Conservation (phyloP, 2,329 filamentous ascomycete genomes). For the Cryphonectria radicalis region DNA sequence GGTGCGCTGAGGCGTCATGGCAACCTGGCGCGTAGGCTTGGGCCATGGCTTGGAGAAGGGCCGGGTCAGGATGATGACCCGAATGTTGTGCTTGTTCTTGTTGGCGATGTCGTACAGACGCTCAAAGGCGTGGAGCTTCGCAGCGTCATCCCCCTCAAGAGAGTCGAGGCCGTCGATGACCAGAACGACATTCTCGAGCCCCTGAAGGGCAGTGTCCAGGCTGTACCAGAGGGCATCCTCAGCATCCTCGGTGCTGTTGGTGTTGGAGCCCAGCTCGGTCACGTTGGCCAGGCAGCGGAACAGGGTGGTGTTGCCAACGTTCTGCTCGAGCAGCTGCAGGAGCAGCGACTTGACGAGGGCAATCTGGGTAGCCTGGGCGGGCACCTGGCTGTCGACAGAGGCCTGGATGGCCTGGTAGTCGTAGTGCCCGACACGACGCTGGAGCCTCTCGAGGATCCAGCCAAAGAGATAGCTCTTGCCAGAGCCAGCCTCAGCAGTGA, state of each 20-base stretch:
- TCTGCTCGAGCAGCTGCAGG: slow-evolving; percentile 30
- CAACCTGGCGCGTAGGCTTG: slow-evolving; percentile 28
- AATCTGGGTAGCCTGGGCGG: slow-evolving; percentile 28
- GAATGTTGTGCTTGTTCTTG: slow-evolving; percentile 30
- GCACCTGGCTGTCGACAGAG: slow-evolving; percentile 30
- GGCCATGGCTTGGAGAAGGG: slow-evolving; percentile 30
- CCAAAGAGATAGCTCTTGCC: slow-evolving; percentile 29
- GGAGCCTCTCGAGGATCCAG: slow-evolving; percentile 30
- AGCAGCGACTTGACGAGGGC: slow-evolving; percentile 29
- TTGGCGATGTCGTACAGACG: slow-evolving; percentile 30
- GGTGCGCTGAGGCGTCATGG: slow-evolving; percentile 28
- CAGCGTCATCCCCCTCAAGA: slow-evolving; percentile 30
- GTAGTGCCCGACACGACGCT: slow-evolving; percentile 27
- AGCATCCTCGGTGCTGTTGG: slow-evolving; percentile 35
- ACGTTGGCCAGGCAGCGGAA: slow-evolving; percentile 30
- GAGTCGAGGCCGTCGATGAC: slow-evolving; percentile 28
- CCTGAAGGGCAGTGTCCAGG: slow-evolving; percentile 28
- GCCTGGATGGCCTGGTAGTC: slow-evolving; percentile 30
- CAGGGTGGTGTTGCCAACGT: slow-evolving; percentile 28
- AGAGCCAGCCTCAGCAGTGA: slow-evolving; percentile 29
- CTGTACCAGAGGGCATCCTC: slow-evolving; percentile 34
- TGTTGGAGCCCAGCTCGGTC: slow-evolving; percentile 31
- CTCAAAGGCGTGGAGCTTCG: slow-evolving; percentile 29
- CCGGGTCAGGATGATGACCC: slow-evolving; percentile 29
- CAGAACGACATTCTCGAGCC: slow-evolving; percentile 29